Percentiles rank a stretch among this genome's conserved stretches.
Evolutionary conservation across 2,329 filamentous ascomycete genomes (phyloP).

Genomic region (Ophiostoma pallidulum): DNA sequence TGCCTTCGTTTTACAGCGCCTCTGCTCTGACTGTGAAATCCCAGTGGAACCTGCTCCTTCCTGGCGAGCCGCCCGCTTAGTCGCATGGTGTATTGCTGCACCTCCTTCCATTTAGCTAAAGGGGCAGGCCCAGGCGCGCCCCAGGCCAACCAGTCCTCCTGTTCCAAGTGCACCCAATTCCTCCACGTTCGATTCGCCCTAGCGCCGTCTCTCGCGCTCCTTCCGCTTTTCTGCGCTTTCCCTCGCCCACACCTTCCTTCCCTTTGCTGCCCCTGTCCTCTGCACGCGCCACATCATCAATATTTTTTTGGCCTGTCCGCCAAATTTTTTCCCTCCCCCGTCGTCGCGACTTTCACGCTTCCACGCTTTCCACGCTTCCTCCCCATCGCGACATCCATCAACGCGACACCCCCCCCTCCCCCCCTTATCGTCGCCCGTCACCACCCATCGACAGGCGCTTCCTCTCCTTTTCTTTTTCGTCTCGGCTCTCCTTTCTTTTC

Average conservation of each 20-base stretch:
- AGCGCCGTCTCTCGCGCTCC: background rate
- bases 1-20: too few relatives aligned
- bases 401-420: slow-evolving; percentile 5
- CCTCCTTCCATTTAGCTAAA: background rate
- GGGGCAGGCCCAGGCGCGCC: too few relatives aligned
- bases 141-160: background rate
- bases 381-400: slow-evolving; percentile 13
- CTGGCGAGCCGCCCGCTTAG: background rate
- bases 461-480: slow-evolving; percentile 1
- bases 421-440: background rate
- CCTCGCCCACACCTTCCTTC: slow-evolving; percentile 3
- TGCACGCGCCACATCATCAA: slow-evolving; percentile 13
- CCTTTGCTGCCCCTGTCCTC: slow-evolving; percentile 2
- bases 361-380: too few relatives aligned
- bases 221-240: slow-evolving; percentile 6
- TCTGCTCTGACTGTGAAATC: too few relatives aligned
- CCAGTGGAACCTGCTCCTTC: too few relatives aligned
- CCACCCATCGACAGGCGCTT: slow-evolving; percentile 5
- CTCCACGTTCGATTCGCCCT: background rate
- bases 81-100: background rate
- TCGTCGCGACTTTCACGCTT: slow-evolving; percentile 11
- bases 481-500: background rate
- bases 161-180: background rate
- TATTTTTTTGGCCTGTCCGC: slow-evolving; percentile 9
- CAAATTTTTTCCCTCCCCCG: slow-evolving; percentile 9